phyloP scores from a whole-genome alignment of 106 monocot species.

The Platanthera guangdongensis region DNA sequence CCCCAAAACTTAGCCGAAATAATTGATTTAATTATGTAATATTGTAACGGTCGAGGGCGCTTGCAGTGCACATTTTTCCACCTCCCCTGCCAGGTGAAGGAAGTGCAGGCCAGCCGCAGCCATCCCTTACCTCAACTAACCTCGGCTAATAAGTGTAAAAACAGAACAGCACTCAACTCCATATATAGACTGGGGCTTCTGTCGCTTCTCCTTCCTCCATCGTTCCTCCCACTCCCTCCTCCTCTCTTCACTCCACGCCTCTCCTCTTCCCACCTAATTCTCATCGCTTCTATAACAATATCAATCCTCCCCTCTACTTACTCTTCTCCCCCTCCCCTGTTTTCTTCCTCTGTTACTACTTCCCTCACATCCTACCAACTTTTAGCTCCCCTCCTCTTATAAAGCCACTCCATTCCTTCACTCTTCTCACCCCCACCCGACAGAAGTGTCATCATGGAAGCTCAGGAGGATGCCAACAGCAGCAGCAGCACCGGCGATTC shows the following conservation, averaged over 20 bases:
- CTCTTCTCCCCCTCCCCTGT: neutral
- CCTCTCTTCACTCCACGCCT: slow-evolving; percentile 7
- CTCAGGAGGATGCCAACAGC: slow-evolving; percentile 6
- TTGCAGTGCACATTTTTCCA: no score
- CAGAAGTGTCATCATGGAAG: neutral
- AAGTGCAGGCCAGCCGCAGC: no score
- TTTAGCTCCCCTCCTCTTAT: neutral
- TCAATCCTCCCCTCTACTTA: neutral
- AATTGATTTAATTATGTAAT: no score
- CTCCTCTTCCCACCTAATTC: slow-evolving; percentile 9
- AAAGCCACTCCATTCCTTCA: neutral
- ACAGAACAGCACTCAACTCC: no score
- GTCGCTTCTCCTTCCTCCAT: neutral
- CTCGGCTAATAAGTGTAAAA: no score
- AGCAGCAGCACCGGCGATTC: slow-evolving; percentile 6
- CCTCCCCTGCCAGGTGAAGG: no score
- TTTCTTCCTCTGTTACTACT: neutral
- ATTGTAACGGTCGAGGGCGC: no score
- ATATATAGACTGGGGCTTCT: no score
- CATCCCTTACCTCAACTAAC: no score
- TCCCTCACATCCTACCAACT: neutral
- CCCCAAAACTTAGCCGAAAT: no score
- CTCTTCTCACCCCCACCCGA: slow-evolving; percentile 1
- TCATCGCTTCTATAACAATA: neutral
- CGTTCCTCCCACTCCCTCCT: neutral